phyloP scores from a whole-genome alignment of 1,139 yeast species.

The Protomyces inouyei region DNA sequence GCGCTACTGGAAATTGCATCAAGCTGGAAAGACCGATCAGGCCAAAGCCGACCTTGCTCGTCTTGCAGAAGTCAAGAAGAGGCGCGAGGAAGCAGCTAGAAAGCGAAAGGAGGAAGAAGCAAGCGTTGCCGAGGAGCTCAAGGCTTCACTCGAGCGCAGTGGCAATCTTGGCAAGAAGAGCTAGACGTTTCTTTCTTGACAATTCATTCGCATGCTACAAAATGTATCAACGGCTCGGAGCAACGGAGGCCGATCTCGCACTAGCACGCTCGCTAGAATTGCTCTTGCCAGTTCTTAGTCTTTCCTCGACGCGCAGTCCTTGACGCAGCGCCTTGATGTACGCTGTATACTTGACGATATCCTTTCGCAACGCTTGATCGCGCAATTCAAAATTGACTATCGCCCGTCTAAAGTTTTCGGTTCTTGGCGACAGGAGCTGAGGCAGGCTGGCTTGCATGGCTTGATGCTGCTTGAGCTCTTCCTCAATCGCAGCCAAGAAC shows the following conservation, averaged over 20 bases:
- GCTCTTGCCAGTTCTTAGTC: not conserved
- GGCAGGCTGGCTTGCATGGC: constrained; percentile 34
- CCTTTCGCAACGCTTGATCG: constrained; percentile 37
- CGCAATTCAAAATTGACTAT: constrained; percentile 40
- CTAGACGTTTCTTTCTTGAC: not conserved
- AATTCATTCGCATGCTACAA: not conserved
- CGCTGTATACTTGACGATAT: constrained; percentile 38
- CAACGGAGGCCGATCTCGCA: not conserved
- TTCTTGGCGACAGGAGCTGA: constrained; percentile 35
- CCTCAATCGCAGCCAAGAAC: constrained; percentile 34
- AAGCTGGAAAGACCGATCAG: constrained; percentile 34
- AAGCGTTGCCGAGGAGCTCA: constrained; percentile 22
- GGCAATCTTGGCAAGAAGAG: constrained; percentile 19
- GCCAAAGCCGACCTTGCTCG: constrained; percentile 34
- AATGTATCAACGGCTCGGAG: not conserved
- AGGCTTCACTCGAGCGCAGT: constrained; percentile 7
- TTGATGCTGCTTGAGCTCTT: constrained; percentile 37
- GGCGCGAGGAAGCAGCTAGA: constrained; percentile 33
- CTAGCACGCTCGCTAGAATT: not conserved
- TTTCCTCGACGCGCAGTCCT: not conserved
- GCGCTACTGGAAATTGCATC: constrained; percentile 33
- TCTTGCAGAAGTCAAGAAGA: constrained; percentile 31
- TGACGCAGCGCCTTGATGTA: constrained; percentile 32
- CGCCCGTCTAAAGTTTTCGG: constrained; percentile 37
- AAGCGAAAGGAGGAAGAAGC: constrained; percentile 33